Evolutionary conservation across 75 land plant genomes (phyloP).

Genomic region (Picea sitchensis): DNA sequence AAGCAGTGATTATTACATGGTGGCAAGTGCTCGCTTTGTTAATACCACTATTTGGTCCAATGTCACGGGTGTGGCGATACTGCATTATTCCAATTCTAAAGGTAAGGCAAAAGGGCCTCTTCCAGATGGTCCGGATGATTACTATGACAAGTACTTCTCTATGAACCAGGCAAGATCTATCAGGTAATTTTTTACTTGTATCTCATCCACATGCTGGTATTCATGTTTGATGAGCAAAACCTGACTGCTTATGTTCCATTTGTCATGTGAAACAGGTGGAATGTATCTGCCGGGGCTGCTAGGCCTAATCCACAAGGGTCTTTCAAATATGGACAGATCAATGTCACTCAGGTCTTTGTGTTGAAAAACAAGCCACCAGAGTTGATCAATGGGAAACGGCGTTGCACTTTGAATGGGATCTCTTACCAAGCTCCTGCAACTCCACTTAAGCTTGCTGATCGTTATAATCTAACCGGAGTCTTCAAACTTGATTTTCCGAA

Average conservation of each 20-base stretch:
- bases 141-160: constrained; percentile 68
- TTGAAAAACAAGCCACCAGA: constrained; percentile 51
- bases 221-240: not conserved
- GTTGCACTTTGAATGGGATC: constrained; percentile 66
- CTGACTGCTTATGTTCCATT: not conserved
- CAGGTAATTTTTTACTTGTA: constrained; percentile 41
- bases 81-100: constrained; percentile 66
- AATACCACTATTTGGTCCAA: constrained; percentile 61
- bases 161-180: constrained; percentile 82
- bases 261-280: constrained; percentile 54
- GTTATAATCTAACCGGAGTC: constrained; percentile 48
- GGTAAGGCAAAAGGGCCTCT: constrained; percentile 60
- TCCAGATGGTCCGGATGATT: constrained; percentile 65
- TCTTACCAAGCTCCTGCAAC: constrained; percentile 66
- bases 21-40: constrained; percentile 83
- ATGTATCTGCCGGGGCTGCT: constrained; percentile 86
- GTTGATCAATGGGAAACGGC: constrained; percentile 46
- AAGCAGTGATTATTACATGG: constrained; percentile 83
- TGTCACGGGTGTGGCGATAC: constrained; percentile 71
- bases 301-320: constrained; percentile 98
- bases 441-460: constrained; percentile 84
- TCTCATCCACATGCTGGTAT: not conserved
- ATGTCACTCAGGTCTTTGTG: constrained; percentile 65
- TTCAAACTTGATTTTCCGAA: constrained; percentile 77
- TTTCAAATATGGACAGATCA: constrained; percentile 78